Percentiles rank a stretch among this genome's conserved stretches.
Evolutionary conservation across 306 rosid species (phyloP).

Genomic region (Rosa chinensis): DNA sequence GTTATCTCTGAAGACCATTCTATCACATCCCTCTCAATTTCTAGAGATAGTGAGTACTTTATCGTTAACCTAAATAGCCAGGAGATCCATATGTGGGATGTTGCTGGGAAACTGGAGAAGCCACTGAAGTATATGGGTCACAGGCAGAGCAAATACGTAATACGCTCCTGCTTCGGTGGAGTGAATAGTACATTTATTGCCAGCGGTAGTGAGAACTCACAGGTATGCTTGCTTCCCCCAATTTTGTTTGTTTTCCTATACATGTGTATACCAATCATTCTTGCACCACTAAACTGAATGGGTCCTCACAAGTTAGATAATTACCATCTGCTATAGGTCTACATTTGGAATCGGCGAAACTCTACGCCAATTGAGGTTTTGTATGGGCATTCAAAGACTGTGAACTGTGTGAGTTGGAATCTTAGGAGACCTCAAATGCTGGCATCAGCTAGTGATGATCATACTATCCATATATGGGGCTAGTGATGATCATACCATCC

Average conservation of each 20-base stretch:
- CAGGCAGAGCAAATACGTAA: slow-evolving; percentile 72
- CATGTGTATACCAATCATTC: not conserved
- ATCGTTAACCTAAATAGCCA: slow-evolving; percentile 85
- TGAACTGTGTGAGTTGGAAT: slow-evolving; percentile 97
- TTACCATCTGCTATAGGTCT: slow-evolving; percentile 53
- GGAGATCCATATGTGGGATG: slow-evolving; percentile 95
- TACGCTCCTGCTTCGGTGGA: slow-evolving; percentile 92
- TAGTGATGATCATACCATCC: slow-evolving; percentile 77
- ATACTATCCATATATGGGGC: slow-evolving; percentile 91
- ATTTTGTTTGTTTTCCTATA: not conserved
- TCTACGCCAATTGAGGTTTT: slow-evolving; percentile 69
- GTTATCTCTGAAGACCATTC: slow-evolving; percentile 68
- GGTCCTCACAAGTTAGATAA: slow-evolving; percentile 12
- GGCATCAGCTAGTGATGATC: slow-evolving; percentile 90
- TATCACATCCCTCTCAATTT: slow-evolving; percentile 59
- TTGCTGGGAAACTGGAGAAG: slow-evolving; percentile 63
- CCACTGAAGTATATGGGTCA: slow-evolving; percentile 60
- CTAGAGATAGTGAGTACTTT: slow-evolving; percentile 74
- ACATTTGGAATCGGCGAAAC: slow-evolving; percentile 69
- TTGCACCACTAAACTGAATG: not conserved
- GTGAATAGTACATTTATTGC: slow-evolving; percentile 68
- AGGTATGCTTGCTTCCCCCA: slow-evolving; percentile 44
- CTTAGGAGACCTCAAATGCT: slow-evolving; percentile 77
- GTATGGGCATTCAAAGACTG: slow-evolving; percentile 70
- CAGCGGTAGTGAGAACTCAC: slow-evolving; percentile 86